These are phyloP conservation scores for Knoxdaviesia capensis DNA, from an alignment of 2,329 filamentous ascomycete genomes.

Conservation along the genomic window DNA sequence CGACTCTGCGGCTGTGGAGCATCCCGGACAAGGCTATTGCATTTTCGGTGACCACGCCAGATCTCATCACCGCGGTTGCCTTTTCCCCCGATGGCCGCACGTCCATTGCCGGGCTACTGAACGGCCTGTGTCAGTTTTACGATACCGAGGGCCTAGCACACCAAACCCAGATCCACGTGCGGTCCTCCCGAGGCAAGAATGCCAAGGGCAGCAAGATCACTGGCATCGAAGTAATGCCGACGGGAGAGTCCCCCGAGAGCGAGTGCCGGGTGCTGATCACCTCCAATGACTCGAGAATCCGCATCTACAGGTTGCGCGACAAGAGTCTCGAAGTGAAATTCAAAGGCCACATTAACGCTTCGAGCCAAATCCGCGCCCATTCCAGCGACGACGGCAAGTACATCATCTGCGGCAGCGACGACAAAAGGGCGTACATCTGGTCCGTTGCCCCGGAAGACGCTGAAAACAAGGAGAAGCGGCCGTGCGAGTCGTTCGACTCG, in stretches of 20 bases:
- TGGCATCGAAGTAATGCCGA: slow-evolving; percentile 58
- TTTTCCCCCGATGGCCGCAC: slow-evolving; percentile 86
- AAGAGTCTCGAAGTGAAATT: slow-evolving; percentile 78
- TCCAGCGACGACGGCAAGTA: slow-evolving; percentile 77
- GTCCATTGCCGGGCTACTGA: slow-evolving; percentile 73
- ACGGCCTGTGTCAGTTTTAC: slow-evolving; percentile 74
- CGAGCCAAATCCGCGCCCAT: slow-evolving; percentile 72
- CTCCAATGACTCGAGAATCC: slow-evolving; percentile 83
- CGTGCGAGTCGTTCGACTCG: slow-evolving; percentile 78
- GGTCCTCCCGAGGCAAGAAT: slow-evolving; percentile 79
- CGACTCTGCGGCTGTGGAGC: slow-evolving; percentile 78
- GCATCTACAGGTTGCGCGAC: slow-evolving; percentile 74
- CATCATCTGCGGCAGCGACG: slow-evolving; percentile 84
- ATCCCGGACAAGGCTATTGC: slow-evolving; percentile 93
- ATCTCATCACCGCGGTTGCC: slow-evolving; percentile 83
- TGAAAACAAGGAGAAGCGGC: slow-evolving; percentile 57
- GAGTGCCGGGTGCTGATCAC: slow-evolving; percentile 75
- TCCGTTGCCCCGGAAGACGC: slow-evolving; percentile 29
- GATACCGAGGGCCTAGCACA: slow-evolving; percentile 79
- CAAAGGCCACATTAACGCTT: slow-evolving; percentile 75
- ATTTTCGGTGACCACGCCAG: slow-evolving; percentile 54
- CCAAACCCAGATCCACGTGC: slow-evolving; percentile 76
- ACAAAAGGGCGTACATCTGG: slow-evolving; percentile 83
- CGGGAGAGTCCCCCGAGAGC: slow-evolving; percentile 20
- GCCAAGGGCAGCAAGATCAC: slow-evolving; percentile 96